These are phyloP conservation scores for Beta corolliflora DNA, from an alignment of 179 eudicot species.

Conservation along the genomic window DNA sequence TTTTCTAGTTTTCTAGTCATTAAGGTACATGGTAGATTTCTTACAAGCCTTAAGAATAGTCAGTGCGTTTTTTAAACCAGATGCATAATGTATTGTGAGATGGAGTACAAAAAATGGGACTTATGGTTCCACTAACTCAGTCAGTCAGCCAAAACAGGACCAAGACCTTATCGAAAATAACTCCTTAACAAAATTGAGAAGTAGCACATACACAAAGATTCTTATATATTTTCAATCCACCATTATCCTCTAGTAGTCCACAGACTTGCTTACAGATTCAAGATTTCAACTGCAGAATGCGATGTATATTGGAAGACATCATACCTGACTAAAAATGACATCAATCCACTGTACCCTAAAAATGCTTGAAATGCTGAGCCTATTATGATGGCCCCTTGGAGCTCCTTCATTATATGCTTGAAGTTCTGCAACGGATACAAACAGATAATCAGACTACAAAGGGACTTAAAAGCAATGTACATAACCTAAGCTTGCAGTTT, in stretches of 20 bases:
- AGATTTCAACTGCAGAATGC: background rate
- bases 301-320: background rate
- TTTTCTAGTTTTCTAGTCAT: no score
- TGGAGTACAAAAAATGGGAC: background rate
- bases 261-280: background rate
- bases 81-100: no score
- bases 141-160: background rate
- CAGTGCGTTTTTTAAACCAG: no score
- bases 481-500: background rate
- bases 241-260: background rate
- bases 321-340: conserved; percentile 75
- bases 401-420: conserved; percentile 86
- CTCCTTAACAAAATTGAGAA: background rate
- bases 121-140: background rate
- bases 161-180: background rate
- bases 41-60: no score
- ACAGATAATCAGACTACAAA: conserved; percentile 4
- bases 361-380: conserved; percentile 85
- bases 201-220: background rate
- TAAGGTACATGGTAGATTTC: no score
- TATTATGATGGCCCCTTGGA: conserved; percentile 93
- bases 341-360: conserved; percentile 89
- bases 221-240: background rate
- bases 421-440: conserved; percentile 61
- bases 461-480: no score